Percentiles rank a stretch among this genome's conserved stretches.
These are phyloP conservation scores for Cyberlindnera subsufficiens DNA, from an alignment of 805 yeast species.

Conservation along the genomic window DNA sequence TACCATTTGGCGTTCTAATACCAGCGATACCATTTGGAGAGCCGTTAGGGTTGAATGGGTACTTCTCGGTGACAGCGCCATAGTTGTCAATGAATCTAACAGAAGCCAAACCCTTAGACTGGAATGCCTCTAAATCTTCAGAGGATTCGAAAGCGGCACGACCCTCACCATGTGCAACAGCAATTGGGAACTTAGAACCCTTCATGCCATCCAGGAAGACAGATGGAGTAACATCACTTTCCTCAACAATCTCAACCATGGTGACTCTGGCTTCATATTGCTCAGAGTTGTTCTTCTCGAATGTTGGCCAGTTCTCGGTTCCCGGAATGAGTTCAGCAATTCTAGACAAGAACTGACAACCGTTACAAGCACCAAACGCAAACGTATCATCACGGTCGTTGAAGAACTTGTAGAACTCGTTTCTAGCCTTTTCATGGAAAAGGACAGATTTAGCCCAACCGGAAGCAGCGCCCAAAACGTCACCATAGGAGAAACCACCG, in stretches of 20 bases:
- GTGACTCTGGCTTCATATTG: constrained; percentile 95
- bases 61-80: constrained; percentile 74
- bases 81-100: constrained; percentile 87
- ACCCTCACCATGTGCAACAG: constrained; percentile 99
- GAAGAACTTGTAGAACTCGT: constrained; percentile 77
- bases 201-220: constrained; percentile 86
- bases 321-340: constrained; percentile 88
- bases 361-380: constrained; percentile 98
- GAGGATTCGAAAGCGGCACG: constrained; percentile 63
- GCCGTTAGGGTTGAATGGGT: constrained; percentile 96
- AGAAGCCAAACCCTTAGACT: constrained; percentile 48
- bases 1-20: constrained; percentile 81
- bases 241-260: constrained; percentile 73
- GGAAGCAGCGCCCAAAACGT: constrained; percentile 96
- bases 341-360: constrained; percentile 92
- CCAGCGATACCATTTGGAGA: constrained; percentile 93
- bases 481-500: constrained; percentile 99
- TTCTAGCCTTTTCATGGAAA: constrained; percentile 70
- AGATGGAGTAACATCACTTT: constrained; percentile 38
- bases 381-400: constrained; percentile 85
- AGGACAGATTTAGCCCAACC: constrained; percentile 98
- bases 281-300: constrained; percentile 85
- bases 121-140: constrained; percentile 42
- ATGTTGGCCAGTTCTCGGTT: constrained; percentile 91
- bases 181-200: constrained; percentile 92